Conservation (phyloP, 2,329 filamentous ascomycete genomes). For the Atkinsonella texensis region DNA sequence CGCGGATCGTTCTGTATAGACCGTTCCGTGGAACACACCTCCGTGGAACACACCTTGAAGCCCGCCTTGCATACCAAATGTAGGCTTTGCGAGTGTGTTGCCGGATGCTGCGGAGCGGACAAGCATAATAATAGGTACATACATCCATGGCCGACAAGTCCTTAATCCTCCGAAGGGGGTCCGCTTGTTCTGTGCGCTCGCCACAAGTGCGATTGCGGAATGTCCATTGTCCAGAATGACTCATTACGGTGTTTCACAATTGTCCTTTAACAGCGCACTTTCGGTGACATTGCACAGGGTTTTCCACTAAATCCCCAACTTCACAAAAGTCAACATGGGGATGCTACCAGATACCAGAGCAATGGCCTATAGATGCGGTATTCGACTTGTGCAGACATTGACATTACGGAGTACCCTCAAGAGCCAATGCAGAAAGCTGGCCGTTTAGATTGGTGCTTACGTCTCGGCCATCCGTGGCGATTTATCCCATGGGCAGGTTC, state of each 20-base stretch:
- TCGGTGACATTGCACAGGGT: background rate
- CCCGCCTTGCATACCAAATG: background rate
- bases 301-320: no score
- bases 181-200: background rate
- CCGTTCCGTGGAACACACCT: no score
- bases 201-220: background rate
- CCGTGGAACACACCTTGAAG: no score
- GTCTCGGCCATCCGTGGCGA: background rate
- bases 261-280: background rate
- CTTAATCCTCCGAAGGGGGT: background rate
- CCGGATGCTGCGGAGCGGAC: background rate
- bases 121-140: no score
- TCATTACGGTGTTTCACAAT: background rate
- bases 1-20: background rate
- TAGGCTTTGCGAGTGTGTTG: background rate
- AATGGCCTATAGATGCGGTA: no score
- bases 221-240: background rate
- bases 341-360: no score
- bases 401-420: background rate
- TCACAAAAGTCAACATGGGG: no score
- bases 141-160: no score
- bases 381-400: no score
- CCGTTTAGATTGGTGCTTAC: background rate
- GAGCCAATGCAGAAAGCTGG: background rate
- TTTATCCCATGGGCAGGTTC: background rate